phyloP scores from a whole-genome alignment of 1,139 yeast species.

The Debaryomyces subglobosus region DNA sequence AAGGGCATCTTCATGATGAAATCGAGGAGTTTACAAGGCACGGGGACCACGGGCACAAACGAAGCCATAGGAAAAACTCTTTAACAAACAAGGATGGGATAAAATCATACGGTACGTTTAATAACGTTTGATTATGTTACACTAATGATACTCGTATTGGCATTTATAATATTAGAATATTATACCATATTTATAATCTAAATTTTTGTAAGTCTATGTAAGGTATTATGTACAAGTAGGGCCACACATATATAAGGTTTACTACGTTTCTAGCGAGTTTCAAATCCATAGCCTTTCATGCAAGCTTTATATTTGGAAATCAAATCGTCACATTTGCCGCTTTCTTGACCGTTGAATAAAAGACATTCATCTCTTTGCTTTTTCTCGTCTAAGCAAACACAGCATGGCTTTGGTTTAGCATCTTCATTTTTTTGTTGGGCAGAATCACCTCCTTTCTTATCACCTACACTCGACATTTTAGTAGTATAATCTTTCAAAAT shows the following conservation, averaged over 20 bases:
- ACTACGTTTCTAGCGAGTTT: constrained; percentile 16
- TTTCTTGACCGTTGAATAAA: constrained; percentile 78
- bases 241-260: neutral
- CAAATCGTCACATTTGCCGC: constrained; percentile 76
- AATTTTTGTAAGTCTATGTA: neutral
- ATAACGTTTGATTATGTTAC: constrained; percentile 1
- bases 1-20: constrained; percentile 8
- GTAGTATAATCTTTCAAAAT: neutral
- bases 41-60: neutral
- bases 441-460: constrained; percentile 10
- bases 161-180: neutral
- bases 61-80: neutral
- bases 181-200: constrained; percentile 2
- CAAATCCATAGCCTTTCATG: constrained; percentile 92
- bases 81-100: neutral
- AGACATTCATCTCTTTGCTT: constrained; percentile 84
- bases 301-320: constrained; percentile 76
- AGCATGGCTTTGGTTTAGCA: constrained; percentile 87
- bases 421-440: constrained; percentile 14
- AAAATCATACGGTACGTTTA: constrained; percentile 13
- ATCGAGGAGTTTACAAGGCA: constrained; percentile 8
- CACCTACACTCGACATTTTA: constrained; percentile 12
- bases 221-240: constrained; percentile 2
- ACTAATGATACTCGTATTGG: neutral
- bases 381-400: constrained; percentile 91